Evolutionary conservation across 2,329 filamentous ascomycete genomes (phyloP).

Genomic region (Lachnellula suecica): DNA sequence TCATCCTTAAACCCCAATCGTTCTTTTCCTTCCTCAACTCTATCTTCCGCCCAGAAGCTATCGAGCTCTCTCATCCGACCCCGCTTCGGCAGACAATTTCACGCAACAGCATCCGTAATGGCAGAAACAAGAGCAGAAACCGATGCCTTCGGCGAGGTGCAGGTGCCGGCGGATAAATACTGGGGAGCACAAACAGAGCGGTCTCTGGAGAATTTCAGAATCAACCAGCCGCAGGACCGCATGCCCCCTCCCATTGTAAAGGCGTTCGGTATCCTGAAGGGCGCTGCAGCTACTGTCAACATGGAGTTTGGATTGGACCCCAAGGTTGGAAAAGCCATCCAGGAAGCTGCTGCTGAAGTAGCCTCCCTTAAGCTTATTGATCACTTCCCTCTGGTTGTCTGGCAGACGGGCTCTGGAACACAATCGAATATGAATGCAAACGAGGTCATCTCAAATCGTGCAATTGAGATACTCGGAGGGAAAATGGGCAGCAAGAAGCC

Average conservation of each 20-base stretch:
- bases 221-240: slow-evolving; percentile 98
- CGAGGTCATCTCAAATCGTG: slow-evolving; percentile 98
- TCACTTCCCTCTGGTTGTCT: slow-evolving; percentile 97
- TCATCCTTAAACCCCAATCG: neutral
- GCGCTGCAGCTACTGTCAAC: slow-evolving; percentile 92
- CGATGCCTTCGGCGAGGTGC: slow-evolving; percentile 96
- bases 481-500: slow-evolving; percentile 96
- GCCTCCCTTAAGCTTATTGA: slow-evolving; percentile 90
- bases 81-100: slow-evolving; percentile 28
- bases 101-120: slow-evolving; percentile 33
- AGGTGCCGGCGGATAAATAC: slow-evolving; percentile 91
- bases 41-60: slow-evolving; percentile 9
- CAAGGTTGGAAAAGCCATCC: slow-evolving; percentile 87
- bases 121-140: slow-evolving; percentile 76
- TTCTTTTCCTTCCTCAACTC: neutral
- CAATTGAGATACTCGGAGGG: slow-evolving; percentile 95
- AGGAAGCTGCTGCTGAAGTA: slow-evolving; percentile 91
- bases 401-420: slow-evolving; percentile 98
- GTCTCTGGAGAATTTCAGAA: slow-evolving; percentile 95
- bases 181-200: slow-evolving; percentile 98
- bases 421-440: slow-evolving; percentile 99
- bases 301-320: slow-evolving; percentile 93
- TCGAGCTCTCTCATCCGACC: slow-evolving; percentile 18
- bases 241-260: slow-evolving; percentile 92
- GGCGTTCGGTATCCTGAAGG: slow-evolving; percentile 97